Evolutionary conservation across 2,329 filamentous ascomycete species (phyloP), one percentile per base, ranked within the genome.

Genomic region (Aspergillus japonicus): DNA sequence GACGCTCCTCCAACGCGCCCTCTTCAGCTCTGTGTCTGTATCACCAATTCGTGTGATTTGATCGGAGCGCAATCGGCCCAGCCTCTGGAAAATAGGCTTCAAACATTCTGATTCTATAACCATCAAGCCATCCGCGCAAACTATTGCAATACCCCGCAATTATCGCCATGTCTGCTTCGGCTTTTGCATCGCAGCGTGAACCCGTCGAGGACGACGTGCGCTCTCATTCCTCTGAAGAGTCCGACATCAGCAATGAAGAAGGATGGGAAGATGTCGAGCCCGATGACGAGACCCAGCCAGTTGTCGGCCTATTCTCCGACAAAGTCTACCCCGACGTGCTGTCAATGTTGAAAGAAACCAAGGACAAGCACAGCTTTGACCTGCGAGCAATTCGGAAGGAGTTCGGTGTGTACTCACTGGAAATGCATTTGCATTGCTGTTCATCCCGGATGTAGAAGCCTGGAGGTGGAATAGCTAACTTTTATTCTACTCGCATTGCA

Each of bases 271-370:
- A 85, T 73, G 75, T 82, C 35, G 88, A 90, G 68, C 80, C 82
- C 5, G 89, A 91, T 58, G 80, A 82, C 54, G 84, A 88, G 68
- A 80, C 85, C 56, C 84, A 89, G 26, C 77, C 83, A 21, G 81
- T 92, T 59, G 80, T 89, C 52, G 91, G 89, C 21, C 80, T 93
- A 35, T 84, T 92, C 63, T 87, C 89, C 66, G 83, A 87, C 58
- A 79, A 83, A 61, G 83, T 85, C 42, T 93, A 91, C 69, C 76
- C 84, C 7, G 85, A 87, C 69, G 83, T 87, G 39, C 73, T 76
- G 29, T 80, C 83, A 21, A 91, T 93, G 88, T 78, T 93, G 50
- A 77, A 81, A 39, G 81, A 91, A 71, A 89, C 87, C 82, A 88
- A 85, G 69, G 81, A 87, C 53, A 85, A 85, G 66, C 81, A 88